These are phyloP conservation scores for maize (Zea mays) DNA, from an alignment of 176 grass and related monocot genomes.

Conservation along the genomic window Zm-B73-REFERENCE-NAM-5.0 NC_050097.1:3053001-3053500, in stretches of 20 bases:
- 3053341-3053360: conserved; percentile 94
- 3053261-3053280: conserved; percentile 74
- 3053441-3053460: conserved; percentile 52
- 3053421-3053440: conserved; percentile 68
- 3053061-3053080: conserved; percentile 87
- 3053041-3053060: conserved; percentile 57
- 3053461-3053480: conserved; percentile 24
- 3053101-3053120: conserved; percentile 87
- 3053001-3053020: too few species aligned
- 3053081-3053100: conserved; percentile 83
- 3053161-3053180: conserved; percentile 90
- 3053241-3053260: conserved; percentile 85
- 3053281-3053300: conserved; percentile 52
- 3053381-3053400: conserved; percentile 84
- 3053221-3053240: conserved; percentile 90
- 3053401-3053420: conserved; percentile 94
- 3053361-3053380: conserved; percentile 82
- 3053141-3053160: conserved; percentile 98
- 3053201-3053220: conserved; percentile 91
- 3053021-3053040: too few species aligned
- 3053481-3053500: background rate
- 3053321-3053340: conserved; percentile 64
- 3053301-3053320: conserved; percentile 34
- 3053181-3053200: conserved; percentile 93
- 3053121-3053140: conserved; percentile 91